phyloP scores from a whole-genome alignment of 305 asterid species.

The Withania somnifera region DNA sequence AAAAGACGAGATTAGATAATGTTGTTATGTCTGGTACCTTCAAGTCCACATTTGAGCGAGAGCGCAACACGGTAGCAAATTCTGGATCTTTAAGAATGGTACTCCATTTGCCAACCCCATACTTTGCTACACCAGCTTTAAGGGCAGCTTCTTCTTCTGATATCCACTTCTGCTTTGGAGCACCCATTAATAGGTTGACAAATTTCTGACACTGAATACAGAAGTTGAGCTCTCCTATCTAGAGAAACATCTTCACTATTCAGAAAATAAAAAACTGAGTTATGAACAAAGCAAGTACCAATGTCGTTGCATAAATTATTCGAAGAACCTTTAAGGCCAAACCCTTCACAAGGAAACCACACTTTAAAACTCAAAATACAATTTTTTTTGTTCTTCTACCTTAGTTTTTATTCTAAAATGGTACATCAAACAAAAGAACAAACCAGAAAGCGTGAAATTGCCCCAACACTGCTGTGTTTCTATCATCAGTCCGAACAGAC shows the following conservation, averaged over 20 bases:
- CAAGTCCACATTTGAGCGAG: slow-evolving; percentile 96
- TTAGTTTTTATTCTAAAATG: background rate
- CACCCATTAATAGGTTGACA: slow-evolving; percentile 56
- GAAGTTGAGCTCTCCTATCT: slow-evolving; percentile 11
- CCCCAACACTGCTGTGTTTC: background rate
- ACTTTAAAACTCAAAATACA: background rate
- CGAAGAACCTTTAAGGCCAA: background rate
- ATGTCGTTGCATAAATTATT: background rate
- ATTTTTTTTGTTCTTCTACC: background rate
- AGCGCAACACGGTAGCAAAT: slow-evolving; percentile 48
- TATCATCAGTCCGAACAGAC: background rate
- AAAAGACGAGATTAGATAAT: background rate
- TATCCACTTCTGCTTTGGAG: slow-evolving; percentile 97
- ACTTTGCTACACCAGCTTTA: slow-evolving; percentile 78
- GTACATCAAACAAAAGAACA: background rate
- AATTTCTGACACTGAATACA: slow-evolving; percentile 10
- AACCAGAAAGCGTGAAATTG: background rate
- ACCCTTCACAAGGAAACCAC: background rate
- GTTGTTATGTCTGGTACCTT: slow-evolving; percentile 37
- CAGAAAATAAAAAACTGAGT: background rate
- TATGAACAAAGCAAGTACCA: background rate
- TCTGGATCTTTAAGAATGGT: slow-evolving; percentile 89
- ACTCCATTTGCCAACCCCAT: slow-evolving; percentile 96
- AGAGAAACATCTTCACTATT: background rate
- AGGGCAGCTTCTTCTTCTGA: slow-evolving; percentile 97